Evolutionary conservation across 495 filamentous ascomycete genomes (phyloP), one percentile per base, ranked within the genome.

Genomic region (Margaritispora aquatica): DNA sequence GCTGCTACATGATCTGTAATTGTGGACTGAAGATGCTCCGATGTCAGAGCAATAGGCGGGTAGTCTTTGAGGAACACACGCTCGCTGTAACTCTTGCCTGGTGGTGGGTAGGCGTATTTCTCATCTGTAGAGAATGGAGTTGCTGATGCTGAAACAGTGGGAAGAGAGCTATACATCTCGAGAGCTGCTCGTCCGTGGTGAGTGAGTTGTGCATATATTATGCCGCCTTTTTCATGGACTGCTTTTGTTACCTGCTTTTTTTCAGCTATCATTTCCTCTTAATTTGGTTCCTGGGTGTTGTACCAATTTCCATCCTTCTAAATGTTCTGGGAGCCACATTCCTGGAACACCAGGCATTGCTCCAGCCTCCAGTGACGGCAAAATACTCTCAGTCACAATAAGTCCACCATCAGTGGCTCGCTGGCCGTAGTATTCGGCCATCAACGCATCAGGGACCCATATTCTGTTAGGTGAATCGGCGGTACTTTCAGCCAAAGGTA

Each of bases 201-300:
- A 73, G 76, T 80, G 1, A 83, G 63, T 57, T 83, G 79, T 31
- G 70, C 73, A 62, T 77, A 81, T 41, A 82, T 81, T 50, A 66
- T 74, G 17, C 73, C 72, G 1, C 75, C 75, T 57, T 78, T 76
- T 9, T 60, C 64, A 56, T 83, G 79, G 13, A 83, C 78, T 26
- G 74, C 75, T 26, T 78, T 71, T 5, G 76, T 74, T 20, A 82
- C 74, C 36, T 69, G 68, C 51, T 9, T 29, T 20, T n/a, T 9
- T 2, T 44, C 19, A 44, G 38, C 3, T n/a, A 34, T 34, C 13
- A 13, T 7, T n/a, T n/a, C 19, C 38, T 10, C 38, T n/a, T 44
- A 17, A 8, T 10, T 17, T 7, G 3, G 19, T 3, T 44, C 19
- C 19, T 2, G 11, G 15, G 11, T 44, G 3, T 15, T n/a, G 17